Base-by-base conservation (phyloP, 2,329 filamentous ascomycete genomes). In the Monosporascus sp. region DNA sequence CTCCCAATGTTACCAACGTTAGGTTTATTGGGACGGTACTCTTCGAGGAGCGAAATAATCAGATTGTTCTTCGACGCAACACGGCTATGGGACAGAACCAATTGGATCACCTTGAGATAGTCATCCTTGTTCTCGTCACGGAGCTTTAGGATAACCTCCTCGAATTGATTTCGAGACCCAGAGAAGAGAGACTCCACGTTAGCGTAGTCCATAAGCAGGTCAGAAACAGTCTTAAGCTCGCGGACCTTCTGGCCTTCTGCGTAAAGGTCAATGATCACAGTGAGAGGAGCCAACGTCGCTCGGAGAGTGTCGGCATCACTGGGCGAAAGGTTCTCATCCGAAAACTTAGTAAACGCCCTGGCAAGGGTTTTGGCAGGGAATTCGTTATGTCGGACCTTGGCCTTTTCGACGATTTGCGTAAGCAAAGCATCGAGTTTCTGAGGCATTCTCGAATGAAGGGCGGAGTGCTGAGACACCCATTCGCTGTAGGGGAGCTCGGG, bases 91-190 rank as follows among this genome's bases (percentile, higher is more conserved):
- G 94, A 97, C 25, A 99, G 82, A 5, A 96, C 93, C 20, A 83
- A 92, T 66, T 94, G 86, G 18, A 97, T 86, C 56, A 97, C 90
- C 68, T 86, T 88, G 62, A 79, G 70, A 59, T 95, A 87, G 67
- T 96, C 90, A 36, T 97, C 94, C 77, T 93, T 97, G 80, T 99
- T 88, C 75, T 96, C 89, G 61, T 99, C 94, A 77, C 94, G 88
- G 17, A 99, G 88, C 70, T 88, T 90, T 50, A 99, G 82, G 56
- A 99, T 86, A 57, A 96, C 91, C 64, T 96, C 91, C 69, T 99
- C 94, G 60, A 97, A 92, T 61, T 96, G 89, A 58, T 82, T 82
- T 59, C 88, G 88, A 59, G 90, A 86, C 47, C 88, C 87, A 38
- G 90, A 90, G 77, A 99, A 99, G 42, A 95, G 82, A 59, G 81